Evolutionary conservation across 2,329 filamentous ascomycete species (phyloP), one percentile per base, ranked within the genome.

Genomic region (Elsinoe batatas): DNA sequence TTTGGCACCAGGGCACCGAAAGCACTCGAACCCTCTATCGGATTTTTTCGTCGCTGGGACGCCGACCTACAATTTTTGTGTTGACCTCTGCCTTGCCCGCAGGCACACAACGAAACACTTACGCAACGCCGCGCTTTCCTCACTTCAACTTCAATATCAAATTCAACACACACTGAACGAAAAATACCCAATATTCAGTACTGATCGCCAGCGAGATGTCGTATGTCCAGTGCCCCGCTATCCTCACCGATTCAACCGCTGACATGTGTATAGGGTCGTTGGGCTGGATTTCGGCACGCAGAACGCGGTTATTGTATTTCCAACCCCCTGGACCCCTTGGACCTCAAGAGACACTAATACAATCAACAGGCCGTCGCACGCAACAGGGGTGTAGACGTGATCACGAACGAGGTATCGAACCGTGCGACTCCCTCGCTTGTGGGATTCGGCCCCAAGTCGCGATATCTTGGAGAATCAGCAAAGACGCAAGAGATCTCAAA

Each of bases 401-500:
- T 98, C 71, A 87, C 89, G 77, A 98, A 98, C 80, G 93, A 98
- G 76, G 93, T 97, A 66, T 98, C 93, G 64, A 97, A 98, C 81
- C 86, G 93, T 75, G 84, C 89, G 60, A 98, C 93, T 65, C 93
- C 93, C 88, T 90, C 93, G 60, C 79, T 98, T 63, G 93, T 98
- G 67, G 91, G 89, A 67, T 98, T 98, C 74, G 89, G 90, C 58
- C 86, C 89, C 71, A 95, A 95, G 77, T 84, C 82, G 73, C 87
- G 93, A 77, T 95, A 94, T 72, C 81, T 98, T 62, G 93, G 93
- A 63, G 93, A 98, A 78, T 75, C 88, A 57, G 93, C 93, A 64
- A 97, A 97, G 83, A 97, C 91, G 64, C 91, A 96, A 77, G 93
- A 98, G 76, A 94, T 95, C 71, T 95, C 91, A 69, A 98, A 98